phyloP scores from a whole-genome alignment of 768 basidiomycete genomes.

The Saitozyma sp. region DNA sequence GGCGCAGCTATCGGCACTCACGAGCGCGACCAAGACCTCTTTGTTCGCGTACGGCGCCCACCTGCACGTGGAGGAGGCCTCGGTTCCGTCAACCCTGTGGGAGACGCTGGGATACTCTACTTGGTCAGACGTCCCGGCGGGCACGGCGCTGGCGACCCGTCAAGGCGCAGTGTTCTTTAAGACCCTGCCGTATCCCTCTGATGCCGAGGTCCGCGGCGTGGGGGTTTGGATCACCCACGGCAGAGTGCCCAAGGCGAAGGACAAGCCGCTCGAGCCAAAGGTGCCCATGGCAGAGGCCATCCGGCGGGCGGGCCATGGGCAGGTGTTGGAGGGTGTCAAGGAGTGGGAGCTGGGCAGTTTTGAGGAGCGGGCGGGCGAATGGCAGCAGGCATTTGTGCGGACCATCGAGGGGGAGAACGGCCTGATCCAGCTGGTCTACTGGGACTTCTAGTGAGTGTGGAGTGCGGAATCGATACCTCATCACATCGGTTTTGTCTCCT shows the following conservation, averaged over 20 bases:
- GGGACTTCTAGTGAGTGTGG: conserved; percentile 45
- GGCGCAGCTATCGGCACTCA: conserved; percentile 27
- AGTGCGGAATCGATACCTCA: too few species aligned
- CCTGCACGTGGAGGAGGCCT: conserved; percentile 20
- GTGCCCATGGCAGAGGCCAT: conserved; percentile 39
- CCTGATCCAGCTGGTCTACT: conserved; percentile 36
- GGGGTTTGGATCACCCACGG: conserved; percentile 47
- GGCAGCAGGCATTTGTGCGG: conserved; percentile 41
- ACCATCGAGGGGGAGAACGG: conserved; percentile 16
- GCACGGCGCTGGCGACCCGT: conserved; percentile 32
- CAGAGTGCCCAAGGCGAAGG: conserved; percentile 35
- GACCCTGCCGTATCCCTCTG: conserved; percentile 11
- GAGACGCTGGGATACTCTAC: conserved; percentile 12
- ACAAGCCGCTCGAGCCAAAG: conserved; percentile 39
- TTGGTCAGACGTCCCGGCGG: conserved; percentile 27
- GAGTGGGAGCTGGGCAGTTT: conserved; percentile 34
- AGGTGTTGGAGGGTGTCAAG: conserved; percentile 20
- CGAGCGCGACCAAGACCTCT: conserved; percentile 18
- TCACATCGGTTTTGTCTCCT: not conserved
- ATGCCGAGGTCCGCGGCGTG: conserved; percentile 6
- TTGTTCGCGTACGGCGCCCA: conserved; percentile 45
- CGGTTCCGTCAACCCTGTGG: conserved; percentile 21
- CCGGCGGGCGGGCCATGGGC: conserved; percentile 23
- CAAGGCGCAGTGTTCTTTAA: conserved; percentile 45
- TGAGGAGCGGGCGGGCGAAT: conserved; percentile 26